These are phyloP conservation scores for Leishmania arabica DNA, from an alignment of 208 protist genomes.

Conservation along the genomic window DNA sequence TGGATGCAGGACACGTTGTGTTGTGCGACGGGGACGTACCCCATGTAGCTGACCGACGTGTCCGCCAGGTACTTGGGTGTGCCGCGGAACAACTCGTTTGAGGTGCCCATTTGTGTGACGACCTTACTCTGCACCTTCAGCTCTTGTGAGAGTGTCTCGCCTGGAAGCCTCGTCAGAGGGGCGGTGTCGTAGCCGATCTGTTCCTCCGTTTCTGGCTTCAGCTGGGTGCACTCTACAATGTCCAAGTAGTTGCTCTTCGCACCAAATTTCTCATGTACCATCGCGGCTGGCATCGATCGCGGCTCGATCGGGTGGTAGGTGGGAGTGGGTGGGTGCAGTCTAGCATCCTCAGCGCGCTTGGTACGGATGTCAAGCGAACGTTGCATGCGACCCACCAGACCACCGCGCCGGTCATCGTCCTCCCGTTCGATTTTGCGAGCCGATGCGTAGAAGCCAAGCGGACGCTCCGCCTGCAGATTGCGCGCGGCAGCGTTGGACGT, in stretches of 20 bases:
- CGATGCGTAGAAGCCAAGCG: constrained; percentile 68
- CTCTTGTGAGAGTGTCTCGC: constrained; percentile 42
- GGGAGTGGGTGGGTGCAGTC: constrained; percentile 39
- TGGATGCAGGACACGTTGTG: constrained; percentile 50
- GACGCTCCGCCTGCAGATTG: constrained; percentile 47
- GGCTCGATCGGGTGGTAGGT: constrained; percentile 34
- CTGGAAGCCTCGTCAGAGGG: constrained; percentile 53
- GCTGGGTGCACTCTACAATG: constrained; percentile 77
- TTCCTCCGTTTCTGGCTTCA: constrained; percentile 63
- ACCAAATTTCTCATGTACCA: constrained; percentile 46
- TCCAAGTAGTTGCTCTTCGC: constrained; percentile 73
- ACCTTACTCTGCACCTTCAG: constrained; percentile 63
- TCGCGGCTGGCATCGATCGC: constrained; percentile 15
- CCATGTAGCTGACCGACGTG: constrained; percentile 55
- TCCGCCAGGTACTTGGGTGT: constrained; percentile 62
- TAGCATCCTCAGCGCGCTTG: constrained; percentile 58
- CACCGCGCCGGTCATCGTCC: constrained; percentile 72
- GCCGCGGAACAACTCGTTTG: constrained; percentile 68
- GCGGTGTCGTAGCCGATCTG: constrained; percentile 51
- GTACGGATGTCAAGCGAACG: constrained; percentile 76
- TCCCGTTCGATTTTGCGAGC: constrained; percentile 68
- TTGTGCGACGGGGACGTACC: constrained; percentile 54
- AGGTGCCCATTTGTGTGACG: constrained; percentile 74
- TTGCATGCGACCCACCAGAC: constrained; percentile 66
- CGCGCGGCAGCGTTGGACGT: constrained; percentile 52